phyloP scores from a whole-genome alignment of 176 grass and related monocot genomes.

The Zea luxurians region DNA sequence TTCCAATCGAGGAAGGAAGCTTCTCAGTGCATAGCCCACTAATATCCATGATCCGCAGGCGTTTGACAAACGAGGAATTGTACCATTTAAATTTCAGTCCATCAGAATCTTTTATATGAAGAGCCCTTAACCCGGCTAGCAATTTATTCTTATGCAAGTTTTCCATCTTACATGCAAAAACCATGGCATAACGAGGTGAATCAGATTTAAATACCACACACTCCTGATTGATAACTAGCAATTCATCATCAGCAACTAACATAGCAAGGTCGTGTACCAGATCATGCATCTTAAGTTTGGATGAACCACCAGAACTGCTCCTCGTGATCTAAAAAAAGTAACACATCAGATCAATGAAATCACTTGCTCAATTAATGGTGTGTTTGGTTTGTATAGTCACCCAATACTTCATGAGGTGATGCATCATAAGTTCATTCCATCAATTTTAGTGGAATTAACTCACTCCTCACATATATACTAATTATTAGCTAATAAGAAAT shows the following conservation, averaged over 20 bases:
- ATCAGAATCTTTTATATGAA: slow-evolving; percentile 4
- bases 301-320: background rate
- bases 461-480: no score
- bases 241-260: slow-evolving; percentile 12
- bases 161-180: background rate
- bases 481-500: no score
- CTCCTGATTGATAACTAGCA: background rate
- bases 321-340: background rate
- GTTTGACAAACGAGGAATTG: background rate
- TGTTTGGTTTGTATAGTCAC: background rate
- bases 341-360: background rate
- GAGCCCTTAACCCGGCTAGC: background rate
- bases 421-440: background rate
- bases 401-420: background rate
- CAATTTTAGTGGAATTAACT: no score
- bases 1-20: background rate
- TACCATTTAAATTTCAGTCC: background rate
- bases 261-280: slow-evolving; percentile 26
- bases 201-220: rapidly evolving
- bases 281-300: slow-evolving; percentile 33
- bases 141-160: background rate
- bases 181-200: background rate
- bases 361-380: slow-evolving; percentile 1
- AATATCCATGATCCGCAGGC: slow-evolving; percentile 13
- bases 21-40: slow-evolving; percentile 6